These are phyloP conservation scores for Cordia subcordata DNA, from an alignment of 257 asterid species.

Conservation along the genomic window DNA sequence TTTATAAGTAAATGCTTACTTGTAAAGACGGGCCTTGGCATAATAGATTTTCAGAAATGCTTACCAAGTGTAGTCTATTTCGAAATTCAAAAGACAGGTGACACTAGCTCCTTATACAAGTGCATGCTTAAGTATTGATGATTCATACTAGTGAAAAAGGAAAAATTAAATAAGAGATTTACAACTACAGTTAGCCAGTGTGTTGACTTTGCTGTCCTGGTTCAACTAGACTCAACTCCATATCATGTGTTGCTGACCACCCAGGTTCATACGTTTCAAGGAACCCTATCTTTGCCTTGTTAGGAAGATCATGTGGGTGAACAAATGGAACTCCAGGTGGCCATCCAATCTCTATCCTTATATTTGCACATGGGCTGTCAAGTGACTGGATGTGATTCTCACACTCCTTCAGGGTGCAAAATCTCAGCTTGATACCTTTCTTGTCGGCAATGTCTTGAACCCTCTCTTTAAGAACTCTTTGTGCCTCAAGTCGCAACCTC, in stretches of 20 bases:
- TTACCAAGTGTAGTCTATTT: too few relatives aligned
- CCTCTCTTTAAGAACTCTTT: slow-evolving; percentile 92
- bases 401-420: slow-evolving; percentile 91
- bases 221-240: slow-evolving; percentile 54
- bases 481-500: slow-evolving; percentile 94
- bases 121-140: too few relatives aligned
- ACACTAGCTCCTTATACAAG: too few relatives aligned
- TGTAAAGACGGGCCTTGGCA: too few relatives aligned
- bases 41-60: too few relatives aligned
- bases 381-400: slow-evolving; percentile 77
- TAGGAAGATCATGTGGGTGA: slow-evolving; percentile 98
- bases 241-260: slow-evolving; percentile 84
- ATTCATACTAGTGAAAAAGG: neutral
- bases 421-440: slow-evolving; percentile 91
- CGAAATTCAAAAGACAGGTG: too few relatives aligned
- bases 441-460: slow-evolving; percentile 97
- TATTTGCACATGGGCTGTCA: slow-evolving; percentile 83
- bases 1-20: too few relatives aligned
- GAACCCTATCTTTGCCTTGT: slow-evolving; percentile 97
- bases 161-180: slow-evolving; percentile 19
- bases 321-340: slow-evolving; percentile 96
- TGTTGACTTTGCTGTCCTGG: slow-evolving; percentile 31
- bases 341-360: slow-evolving; percentile 97
- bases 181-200: slow-evolving; percentile 30
- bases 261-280: slow-evolving; percentile 98